Percentiles rank a stretch among this genome's conserved stretches.
Conservation (phyloP, 2,329 filamentous ascomycete species). For the Ophiostoma ulmi region DNA sequence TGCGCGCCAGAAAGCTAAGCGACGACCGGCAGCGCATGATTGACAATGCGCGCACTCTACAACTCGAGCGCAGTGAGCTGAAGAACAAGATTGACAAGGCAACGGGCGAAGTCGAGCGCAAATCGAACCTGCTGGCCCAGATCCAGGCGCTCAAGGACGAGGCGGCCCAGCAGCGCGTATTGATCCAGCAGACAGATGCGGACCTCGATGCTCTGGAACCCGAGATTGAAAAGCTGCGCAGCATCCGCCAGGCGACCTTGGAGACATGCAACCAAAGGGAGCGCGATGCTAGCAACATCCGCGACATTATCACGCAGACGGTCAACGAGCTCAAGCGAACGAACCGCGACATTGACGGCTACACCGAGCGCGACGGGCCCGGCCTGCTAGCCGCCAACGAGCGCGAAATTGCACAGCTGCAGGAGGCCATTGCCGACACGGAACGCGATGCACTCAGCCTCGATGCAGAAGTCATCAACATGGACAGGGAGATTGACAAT, state of each 20-base stretch:
- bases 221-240: conserved; percentile 68
- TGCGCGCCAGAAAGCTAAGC: conserved; percentile 59
- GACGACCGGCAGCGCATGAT: conserved; percentile 67
- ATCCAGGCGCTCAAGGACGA: conserved; percentile 68
- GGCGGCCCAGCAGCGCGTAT: conserved; percentile 62
- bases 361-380: conserved; percentile 69
- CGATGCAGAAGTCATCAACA: conserved; percentile 66
- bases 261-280: conserved; percentile 67
- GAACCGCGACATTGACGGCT: conserved; percentile 72
- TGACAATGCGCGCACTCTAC: conserved; percentile 62
- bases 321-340: conserved; percentile 71
- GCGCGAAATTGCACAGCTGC: conserved; percentile 62
- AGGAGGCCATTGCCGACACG: conserved; percentile 58
- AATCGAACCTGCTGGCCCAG: conserved; percentile 62
- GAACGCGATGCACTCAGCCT: conserved; percentile 65
- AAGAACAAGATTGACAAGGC: conserved; percentile 66
- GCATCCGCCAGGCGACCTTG: conserved; percentile 70
- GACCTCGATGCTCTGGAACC: conserved; percentile 72
- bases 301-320: conserved; percentile 66
- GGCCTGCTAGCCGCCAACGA: conserved; percentile 64
- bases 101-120: conserved; percentile 74
- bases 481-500: conserved; percentile 71
- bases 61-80: conserved; percentile 72
- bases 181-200: conserved; percentile 63
- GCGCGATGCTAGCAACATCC: conserved; percentile 63